Percentiles rank a stretch among this genome's conserved stretches.
Conservation (phyloP, 305 asterid species). For the Lippia alba region DNA sequence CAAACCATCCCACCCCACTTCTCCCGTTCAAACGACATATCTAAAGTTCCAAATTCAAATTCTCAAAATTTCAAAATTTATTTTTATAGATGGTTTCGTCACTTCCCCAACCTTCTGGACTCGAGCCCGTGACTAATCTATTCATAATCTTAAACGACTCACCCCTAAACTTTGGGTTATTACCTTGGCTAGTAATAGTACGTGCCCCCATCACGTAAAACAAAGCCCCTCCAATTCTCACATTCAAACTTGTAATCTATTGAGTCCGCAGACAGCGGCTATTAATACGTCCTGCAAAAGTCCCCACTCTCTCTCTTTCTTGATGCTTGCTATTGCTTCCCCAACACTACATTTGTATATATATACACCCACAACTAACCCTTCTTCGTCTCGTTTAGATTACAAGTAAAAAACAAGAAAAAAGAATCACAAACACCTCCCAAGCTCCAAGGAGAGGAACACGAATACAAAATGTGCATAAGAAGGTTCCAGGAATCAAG, state of each 20-base stretch:
- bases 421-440: slow-evolving; percentile 8
- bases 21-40: too few relatives aligned
- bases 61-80: too few relatives aligned
- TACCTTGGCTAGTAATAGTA: too few relatives aligned
- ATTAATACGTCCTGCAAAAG: slow-evolving; percentile 44
- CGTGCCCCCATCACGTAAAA: slow-evolving; percentile 23
- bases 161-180: too few relatives aligned
- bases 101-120: too few relatives aligned
- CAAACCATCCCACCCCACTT: too few relatives aligned
- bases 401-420: slow-evolving; percentile 26
- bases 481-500: slow-evolving; percentile 80
- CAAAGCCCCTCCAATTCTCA: slow-evolving; percentile 29
- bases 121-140: too few relatives aligned
- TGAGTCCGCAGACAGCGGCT: slow-evolving; percentile 55
- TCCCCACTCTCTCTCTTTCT: slow-evolving; percentile 33
- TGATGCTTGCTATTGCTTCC: slow-evolving; percentile 5
- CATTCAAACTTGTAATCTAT: slow-evolving; percentile 16
- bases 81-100: too few relatives aligned
- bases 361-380: slow-evolving; percentile 35
- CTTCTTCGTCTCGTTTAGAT: slow-evolving; percentile 24
- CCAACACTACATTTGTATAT: slow-evolving; percentile 27
- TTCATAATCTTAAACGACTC: too few relatives aligned
- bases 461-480: slow-evolving; percentile 26
- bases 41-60: too few relatives aligned
- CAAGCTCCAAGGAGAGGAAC: slow-evolving; percentile 41